Evolutionary conservation across 202 grass and related monocot species (phyloP).

Genomic region (Digitaria exilis): DNA sequence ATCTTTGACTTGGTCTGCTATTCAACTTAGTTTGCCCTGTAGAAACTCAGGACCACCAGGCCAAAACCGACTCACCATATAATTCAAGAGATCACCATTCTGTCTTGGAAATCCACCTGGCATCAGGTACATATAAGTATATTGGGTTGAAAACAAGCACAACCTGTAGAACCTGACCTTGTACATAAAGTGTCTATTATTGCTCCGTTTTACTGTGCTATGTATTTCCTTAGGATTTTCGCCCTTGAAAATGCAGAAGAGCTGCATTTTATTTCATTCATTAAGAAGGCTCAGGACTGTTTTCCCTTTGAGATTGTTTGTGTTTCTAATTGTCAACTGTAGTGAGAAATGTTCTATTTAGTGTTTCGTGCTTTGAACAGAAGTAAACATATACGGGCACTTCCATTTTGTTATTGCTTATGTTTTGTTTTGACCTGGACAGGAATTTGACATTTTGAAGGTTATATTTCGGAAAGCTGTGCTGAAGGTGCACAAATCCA

Average conservation of each 20-base stretch:
- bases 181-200: neutral
- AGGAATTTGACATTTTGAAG: conserved; percentile 76
- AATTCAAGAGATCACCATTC: neutral
- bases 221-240: neutral
- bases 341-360: neutral
- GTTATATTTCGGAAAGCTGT: conserved; percentile 69
- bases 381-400: neutral
- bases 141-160: neutral
- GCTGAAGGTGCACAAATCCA: conserved; percentile 85
- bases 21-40: neutral
- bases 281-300: neutral
- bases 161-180: neutral
- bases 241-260: no score
- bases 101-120: neutral
- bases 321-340: neutral
- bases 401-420: neutral
- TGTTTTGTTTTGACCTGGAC: conserved; percentile 36
- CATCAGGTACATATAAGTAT: neutral
- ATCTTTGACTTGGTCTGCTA: neutral
- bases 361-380: neutral
- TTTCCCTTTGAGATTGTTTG: neutral
- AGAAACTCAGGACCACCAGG: neutral
- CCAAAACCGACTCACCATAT: neutral
- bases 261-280: no score
- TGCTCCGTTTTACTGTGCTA: neutral